Conservation (phyloP, 2,329 filamentous ascomycete genomes). For the Clonostachys byssicola region DNA sequence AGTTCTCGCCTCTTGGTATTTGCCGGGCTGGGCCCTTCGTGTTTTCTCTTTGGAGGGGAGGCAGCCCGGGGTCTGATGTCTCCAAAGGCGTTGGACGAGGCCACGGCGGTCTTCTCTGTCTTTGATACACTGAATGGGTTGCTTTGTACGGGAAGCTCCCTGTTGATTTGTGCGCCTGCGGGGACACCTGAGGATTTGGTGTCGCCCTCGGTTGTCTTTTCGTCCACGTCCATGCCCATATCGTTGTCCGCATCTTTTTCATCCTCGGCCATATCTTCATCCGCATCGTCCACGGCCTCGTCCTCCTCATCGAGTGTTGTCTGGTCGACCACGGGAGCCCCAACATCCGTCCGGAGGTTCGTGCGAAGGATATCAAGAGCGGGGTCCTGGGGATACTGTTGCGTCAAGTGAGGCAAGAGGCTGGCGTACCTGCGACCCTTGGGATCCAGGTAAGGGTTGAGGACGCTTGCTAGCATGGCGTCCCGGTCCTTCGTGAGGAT, state of each 20-base stretch:
- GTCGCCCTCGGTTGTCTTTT: conserved; percentile 4
- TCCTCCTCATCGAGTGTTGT: conserved; percentile 25
- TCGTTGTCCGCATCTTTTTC: conserved; percentile 12
- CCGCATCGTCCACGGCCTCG: conserved; percentile 21
- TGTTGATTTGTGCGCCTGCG: conserved; percentile 8
- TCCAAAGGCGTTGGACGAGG: conserved; percentile 6
- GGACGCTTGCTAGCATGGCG: conserved; percentile 75
- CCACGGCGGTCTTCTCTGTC: conserved; percentile 7
- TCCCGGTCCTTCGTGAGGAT: conserved; percentile 66
- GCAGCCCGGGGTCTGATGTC: conserved; percentile 8
- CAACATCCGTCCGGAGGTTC: conserved; percentile 38
- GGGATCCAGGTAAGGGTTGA: conserved; percentile 68
- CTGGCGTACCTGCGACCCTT: conserved; percentile 64
- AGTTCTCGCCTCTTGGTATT: conserved; percentile 35
- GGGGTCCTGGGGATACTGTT: conserved; percentile 57
- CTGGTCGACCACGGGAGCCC: conserved; percentile 1
- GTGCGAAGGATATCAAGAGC: conserved; percentile 68
- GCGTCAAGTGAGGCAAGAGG: conserved; percentile 74
- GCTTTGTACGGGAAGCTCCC: conserved; percentile 17
- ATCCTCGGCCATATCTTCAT: conserved; percentile 28
- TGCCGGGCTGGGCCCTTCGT: conserved; percentile 24
- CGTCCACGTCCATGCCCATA: conserved; percentile 6
- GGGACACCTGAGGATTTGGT: conserved; percentile 6
- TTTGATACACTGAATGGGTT: conserved; percentile 28
- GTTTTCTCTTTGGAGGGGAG: conserved; percentile 31